Evolutionary conservation across 306 rosid genomes (phyloP).

Genomic region (Biancaea sappan): DNA sequence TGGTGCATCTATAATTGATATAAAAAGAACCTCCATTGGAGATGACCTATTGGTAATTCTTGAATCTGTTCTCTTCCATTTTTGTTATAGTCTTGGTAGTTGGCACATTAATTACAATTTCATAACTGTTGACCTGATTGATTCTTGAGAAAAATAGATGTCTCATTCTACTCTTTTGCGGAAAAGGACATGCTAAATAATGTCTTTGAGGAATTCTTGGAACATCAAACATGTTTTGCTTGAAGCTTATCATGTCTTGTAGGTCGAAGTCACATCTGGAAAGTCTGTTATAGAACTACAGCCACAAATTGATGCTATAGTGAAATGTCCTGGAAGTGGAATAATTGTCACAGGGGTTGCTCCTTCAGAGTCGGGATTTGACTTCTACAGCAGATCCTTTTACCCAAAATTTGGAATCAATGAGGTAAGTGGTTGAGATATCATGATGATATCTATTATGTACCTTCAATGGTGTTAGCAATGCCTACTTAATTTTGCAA

Average conservation of each 20-base stretch:
- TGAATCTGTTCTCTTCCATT: background rate
- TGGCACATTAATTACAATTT: background rate
- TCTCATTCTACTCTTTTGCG: constrained; percentile 10
- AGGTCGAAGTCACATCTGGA: constrained; percentile 66
- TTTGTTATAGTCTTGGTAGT: background rate
- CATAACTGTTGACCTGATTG: background rate
- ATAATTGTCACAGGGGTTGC: constrained; percentile 59
- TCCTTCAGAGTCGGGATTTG: constrained; percentile 66
- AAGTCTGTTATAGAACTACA: constrained; percentile 49
- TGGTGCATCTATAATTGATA: constrained; percentile 51
- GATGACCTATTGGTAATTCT: constrained; percentile 57
- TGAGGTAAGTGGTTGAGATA: constrained; percentile 54
- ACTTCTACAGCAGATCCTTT: constrained; percentile 66
- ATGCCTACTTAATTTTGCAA: no score
- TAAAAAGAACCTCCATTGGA: constrained; percentile 39
- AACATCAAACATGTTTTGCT: background rate
- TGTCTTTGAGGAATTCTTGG: constrained; percentile 20
- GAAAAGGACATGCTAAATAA: background rate
- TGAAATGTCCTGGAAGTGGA: constrained; percentile 67
- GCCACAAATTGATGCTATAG: constrained; percentile 58
- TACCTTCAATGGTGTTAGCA: background rate
- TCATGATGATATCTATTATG: background rate
- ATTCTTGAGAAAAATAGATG: background rate
- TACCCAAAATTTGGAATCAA: constrained; percentile 62
- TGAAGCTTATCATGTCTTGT: constrained; percentile 30